Evolutionary conservation across 2,329 filamentous ascomycete genomes (phyloP).

Genomic region (Zymoseptoria crescenta): DNA sequence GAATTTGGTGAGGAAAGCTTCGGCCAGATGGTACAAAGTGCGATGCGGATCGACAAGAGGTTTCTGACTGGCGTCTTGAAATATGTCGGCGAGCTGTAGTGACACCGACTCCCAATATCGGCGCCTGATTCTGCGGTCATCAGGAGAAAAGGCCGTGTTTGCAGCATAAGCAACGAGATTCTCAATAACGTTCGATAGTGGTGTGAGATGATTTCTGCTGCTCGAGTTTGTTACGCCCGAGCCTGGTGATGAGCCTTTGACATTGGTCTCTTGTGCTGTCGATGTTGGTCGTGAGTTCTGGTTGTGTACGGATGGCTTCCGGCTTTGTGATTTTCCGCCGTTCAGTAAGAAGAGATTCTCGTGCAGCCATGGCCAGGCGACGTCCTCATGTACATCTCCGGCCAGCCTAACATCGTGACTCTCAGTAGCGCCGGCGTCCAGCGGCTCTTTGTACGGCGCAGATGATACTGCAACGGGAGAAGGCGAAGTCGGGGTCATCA

Average conservation of each 20-base stretch:
- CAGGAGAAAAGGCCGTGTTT: constrained; percentile 8
- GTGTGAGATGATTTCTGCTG: not conserved
- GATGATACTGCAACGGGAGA: not conserved
- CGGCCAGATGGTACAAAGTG: constrained; percentile 7
- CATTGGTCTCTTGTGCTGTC: not conserved
- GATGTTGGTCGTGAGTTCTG: not conserved
- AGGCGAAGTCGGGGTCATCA: not conserved
- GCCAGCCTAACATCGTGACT: not conserved
- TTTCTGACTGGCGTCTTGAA: not conserved
- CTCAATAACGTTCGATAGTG: constrained; percentile 5
- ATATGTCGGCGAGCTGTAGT: constrained; percentile 10
- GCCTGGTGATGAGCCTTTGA: not conserved
- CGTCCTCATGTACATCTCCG: not conserved
- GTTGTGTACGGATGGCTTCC: not conserved
- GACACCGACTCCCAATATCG: constrained; percentile 11
- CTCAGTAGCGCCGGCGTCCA: not conserved
- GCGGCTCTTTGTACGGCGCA: not conserved
- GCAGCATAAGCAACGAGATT: constrained; percentile 10
- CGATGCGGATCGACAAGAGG: not conserved
- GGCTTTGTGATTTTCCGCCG: not conserved
- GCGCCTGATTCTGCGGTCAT: constrained; percentile 2
- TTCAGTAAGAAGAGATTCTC: not conserved
- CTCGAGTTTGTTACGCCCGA: not conserved
- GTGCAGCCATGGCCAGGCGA: constrained; percentile 1
- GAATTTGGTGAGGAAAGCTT: constrained; percentile 9